These are phyloP conservation scores for Pseudopyricularia cyperi DNA, from an alignment of 2,329 filamentous ascomycete species.

Conservation along the genomic window DNA sequence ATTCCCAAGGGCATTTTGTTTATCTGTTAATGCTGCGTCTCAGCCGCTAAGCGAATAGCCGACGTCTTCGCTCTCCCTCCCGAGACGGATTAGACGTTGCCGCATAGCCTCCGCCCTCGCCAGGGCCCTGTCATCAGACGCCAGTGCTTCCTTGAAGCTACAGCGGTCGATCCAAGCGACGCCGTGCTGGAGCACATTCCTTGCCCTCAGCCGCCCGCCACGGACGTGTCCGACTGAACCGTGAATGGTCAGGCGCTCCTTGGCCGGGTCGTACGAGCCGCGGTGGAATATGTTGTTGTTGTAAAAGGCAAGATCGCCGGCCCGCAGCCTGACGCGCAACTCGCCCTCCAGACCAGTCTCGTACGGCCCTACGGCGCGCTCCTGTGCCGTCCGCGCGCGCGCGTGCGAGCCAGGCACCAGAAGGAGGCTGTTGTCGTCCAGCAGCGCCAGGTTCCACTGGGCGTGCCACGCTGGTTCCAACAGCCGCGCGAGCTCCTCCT, in stretches of 20 bases:
- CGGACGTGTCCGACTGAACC: constrained; percentile 53
- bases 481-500: constrained; percentile 54
- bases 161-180: constrained; percentile 50
- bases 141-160: constrained; percentile 30
- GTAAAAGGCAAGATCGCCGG: constrained; percentile 78
- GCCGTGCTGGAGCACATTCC: constrained; percentile 66
- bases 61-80: constrained; percentile 44
- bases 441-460: constrained; percentile 80
- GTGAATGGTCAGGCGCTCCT: constrained; percentile 58
- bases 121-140: constrained; percentile 20
- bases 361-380: constrained; percentile 55
- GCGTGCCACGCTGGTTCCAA: constrained; percentile 54
- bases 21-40: constrained; percentile 5
- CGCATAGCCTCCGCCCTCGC: constrained; percentile 51
- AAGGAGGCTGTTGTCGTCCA: constrained; percentile 59
- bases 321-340: constrained; percentile 49
- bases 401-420: constrained; percentile 67
- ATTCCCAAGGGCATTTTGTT: too few species aligned
- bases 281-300: constrained; percentile 79
- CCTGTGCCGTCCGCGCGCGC: constrained; percentile 54
- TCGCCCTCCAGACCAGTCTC: constrained; percentile 50
- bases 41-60: constrained; percentile 49
- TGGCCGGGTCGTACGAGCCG: constrained; percentile 46
- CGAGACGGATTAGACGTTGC: constrained; percentile 47
- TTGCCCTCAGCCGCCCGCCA: constrained; percentile 43